Evolutionary conservation across 1,284 basidiomycete genomes (phyloP), one percentile per base, ranked within the genome.

Genomic region (Cutaneotrichosporon dermatis): DNA sequence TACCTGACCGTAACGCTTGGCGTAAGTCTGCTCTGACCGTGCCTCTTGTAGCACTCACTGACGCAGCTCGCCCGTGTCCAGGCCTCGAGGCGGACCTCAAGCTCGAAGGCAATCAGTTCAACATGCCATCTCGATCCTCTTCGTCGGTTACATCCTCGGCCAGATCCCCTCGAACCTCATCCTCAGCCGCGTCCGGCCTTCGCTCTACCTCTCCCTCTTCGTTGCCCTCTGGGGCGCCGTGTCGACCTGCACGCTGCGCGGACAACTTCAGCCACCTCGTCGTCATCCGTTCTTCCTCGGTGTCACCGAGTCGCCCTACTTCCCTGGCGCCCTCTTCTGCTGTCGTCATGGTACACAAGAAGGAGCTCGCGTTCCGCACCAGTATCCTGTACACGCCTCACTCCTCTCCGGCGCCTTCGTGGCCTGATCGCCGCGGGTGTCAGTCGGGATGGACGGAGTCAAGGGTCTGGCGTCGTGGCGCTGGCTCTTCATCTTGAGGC

Each of bases 81-180:
- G 57, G 57, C 41, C 58, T 62, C 46, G 60, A 62, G 37, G 55
- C 51, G 35, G 73, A 77, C 48, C 72, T 78, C 37, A 54, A 59
- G 33, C 61, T 77, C 36, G 58, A 40, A 49, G 63, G 69, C 48
- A 51, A 58, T 4, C 62, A 72, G 51, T 72, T 72, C 60, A 65
- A 69, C 51, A 75, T 71, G 69, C 68, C 35, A 66, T 79, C 41
- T 70, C 69, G 4, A 71, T 78, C 55, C 71, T 79, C 42, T 79
- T 68, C 60, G 70, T 69, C 15, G 71, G 73, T 33, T 77, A 77
- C 64, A 71, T 72, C 35, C 55, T 72, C 25, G 61, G 74, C 59
- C 71, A 46, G 45, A 46, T 46, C 45, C 45, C 45, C 33, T 54
- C 69, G 6, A 61, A 67, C 44, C 64, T 66, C 41, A 50, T 69